phyloP scores from a whole-genome alignment of 75 land plant genomes.

The Cupressus sempervirens region DNA sequence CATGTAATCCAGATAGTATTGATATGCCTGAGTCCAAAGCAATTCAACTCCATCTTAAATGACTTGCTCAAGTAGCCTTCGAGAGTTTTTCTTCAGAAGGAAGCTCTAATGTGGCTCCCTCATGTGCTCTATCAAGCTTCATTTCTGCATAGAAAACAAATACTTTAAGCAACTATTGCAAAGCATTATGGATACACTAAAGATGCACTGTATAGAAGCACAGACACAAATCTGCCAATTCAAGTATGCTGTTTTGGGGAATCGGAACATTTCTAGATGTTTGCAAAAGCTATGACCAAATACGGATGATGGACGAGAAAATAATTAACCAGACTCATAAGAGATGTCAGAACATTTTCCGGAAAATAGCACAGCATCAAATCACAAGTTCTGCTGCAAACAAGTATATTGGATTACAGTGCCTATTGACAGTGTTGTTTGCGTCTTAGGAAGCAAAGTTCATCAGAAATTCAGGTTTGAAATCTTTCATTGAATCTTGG shows the following conservation, averaged over 20 bases:
- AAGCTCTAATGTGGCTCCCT: conserved; percentile 66
- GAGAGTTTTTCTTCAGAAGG: conserved; percentile 50
- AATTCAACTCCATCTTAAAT: neutral
- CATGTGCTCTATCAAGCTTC: conserved; percentile 55
- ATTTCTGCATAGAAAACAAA: conserved; percentile 39
- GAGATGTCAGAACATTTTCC: too few species aligned
- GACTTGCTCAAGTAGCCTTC: conserved; percentile 19
- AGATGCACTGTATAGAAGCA: neutral
- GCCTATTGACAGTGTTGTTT: too few species aligned
- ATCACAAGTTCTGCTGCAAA: too few species aligned
- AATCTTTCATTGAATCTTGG: too few species aligned
- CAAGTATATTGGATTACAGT: too few species aligned
- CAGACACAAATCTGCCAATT: neutral
- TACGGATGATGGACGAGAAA: neutral
- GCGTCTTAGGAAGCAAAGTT: too few species aligned
- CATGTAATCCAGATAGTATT: neutral
- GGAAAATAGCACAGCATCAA: too few species aligned
- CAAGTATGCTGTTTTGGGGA: neutral
- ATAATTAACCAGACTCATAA: too few species aligned
- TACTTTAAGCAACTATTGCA: neutral
- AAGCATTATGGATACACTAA: neutral
- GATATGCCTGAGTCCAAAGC: neutral
- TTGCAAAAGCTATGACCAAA: neutral
- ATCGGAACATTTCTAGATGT: neutral
- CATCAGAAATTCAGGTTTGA: too few species aligned